These are phyloP conservation scores for Euphorbia pulcherrima DNA, from an alignment of 345 rosid species.

Conservation along the genomic window DNA sequence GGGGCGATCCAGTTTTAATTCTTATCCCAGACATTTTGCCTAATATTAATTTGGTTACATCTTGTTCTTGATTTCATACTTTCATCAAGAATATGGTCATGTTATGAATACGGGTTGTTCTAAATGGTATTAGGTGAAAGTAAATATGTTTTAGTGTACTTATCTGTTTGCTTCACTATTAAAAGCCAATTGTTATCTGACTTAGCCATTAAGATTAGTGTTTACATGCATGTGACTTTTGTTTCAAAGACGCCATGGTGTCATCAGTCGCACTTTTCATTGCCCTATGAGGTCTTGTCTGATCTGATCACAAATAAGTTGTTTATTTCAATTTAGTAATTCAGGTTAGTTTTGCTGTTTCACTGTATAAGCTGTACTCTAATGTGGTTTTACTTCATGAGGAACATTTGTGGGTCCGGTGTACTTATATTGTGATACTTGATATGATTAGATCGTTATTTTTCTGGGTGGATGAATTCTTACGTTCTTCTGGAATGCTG, in stretches of 20 bases:
- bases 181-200: too few relatives aligned
- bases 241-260: too few relatives aligned
- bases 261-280: too few relatives aligned
- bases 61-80: background rate
- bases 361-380: background rate
- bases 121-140: background rate
- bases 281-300: too few relatives aligned
- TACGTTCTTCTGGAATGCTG: background rate
- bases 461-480: background rate
- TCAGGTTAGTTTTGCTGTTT: background rate
- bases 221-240: too few relatives aligned
- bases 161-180: too few relatives aligned
- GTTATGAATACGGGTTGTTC: background rate
- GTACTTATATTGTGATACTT: background rate
- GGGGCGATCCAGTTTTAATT: background rate
- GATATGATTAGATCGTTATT: background rate
- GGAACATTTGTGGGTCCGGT: background rate
- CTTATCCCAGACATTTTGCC: background rate
- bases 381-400: background rate
- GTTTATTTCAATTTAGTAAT: background rate
- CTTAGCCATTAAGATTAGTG: too few relatives aligned
- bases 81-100: background rate
- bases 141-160: background rate
- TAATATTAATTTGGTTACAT: background rate
- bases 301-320: background rate